Evolutionary conservation across 768 basidiomycete species (phyloP).

Genomic region (Boletellus sp.): DNA sequence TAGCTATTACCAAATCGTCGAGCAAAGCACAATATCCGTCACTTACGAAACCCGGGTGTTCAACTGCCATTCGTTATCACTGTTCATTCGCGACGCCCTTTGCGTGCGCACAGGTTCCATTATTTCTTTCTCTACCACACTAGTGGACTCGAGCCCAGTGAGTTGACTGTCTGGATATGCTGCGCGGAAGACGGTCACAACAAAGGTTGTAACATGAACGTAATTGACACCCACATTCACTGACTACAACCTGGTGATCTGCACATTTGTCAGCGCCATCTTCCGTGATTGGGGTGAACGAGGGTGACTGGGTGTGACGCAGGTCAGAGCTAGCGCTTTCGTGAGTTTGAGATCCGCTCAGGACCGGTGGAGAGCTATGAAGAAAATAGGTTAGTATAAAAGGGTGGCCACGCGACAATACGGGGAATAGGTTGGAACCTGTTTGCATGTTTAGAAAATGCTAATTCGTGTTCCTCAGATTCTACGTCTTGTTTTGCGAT

Average conservation of each 20-base stretch:
- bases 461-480: neutral
- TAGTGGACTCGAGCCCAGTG: neutral
- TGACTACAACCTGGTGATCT: neutral
- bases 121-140: neutral
- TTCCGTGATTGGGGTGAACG: neutral
- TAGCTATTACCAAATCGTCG: neutral
- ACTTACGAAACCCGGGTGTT: slow-evolving; percentile 5
- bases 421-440: neutral
- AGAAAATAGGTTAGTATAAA: neutral
- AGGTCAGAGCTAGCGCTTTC: neutral
- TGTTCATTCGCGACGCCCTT: neutral
- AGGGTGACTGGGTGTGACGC: neutral
- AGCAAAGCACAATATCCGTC: neutral
- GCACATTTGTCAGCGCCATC: neutral
- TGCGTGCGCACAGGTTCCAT: neutral
- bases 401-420: neutral
- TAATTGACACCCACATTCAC: neutral
- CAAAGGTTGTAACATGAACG: neutral
- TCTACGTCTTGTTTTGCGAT: neutral
- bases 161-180: neutral
- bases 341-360: no score
- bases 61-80: neutral
- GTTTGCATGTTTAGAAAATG: neutral
- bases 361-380: neutral
- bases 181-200: neutral